Percentiles rank a stretch among this genome's conserved stretches.
Conservation (phyloP, 345 rosid genomes). For the Odontarrhena argentea region DNA sequence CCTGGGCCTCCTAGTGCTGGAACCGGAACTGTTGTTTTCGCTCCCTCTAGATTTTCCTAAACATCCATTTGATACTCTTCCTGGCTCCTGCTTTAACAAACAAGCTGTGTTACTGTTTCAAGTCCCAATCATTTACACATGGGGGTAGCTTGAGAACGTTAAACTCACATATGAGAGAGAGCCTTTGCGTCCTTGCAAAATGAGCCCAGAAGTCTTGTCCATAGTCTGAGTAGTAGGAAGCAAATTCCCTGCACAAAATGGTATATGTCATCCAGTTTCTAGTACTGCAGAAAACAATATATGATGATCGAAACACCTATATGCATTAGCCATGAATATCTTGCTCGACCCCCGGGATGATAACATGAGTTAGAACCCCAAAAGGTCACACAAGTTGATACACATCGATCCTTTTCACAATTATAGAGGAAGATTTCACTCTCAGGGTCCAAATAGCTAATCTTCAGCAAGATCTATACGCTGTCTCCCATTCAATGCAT, state of each 20-base stretch:
- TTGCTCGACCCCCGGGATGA: conserved; percentile 28
- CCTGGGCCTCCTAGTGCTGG: conserved; percentile 26
- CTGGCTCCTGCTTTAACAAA: conserved; percentile 32
- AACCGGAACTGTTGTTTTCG: conserved; percentile 21
- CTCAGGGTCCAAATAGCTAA: conserved; percentile 25
- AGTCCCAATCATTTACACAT: conserved; percentile 13
- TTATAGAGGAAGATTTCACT: conserved; percentile 11
- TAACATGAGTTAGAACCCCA: conserved; percentile 15
- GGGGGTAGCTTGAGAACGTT: background rate
- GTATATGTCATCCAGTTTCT: conserved; percentile 19
- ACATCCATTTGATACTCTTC: conserved; percentile 18
- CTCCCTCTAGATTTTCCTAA: conserved; percentile 1
- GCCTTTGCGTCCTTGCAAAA: conserved; percentile 26
- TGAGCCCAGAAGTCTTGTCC: conserved; percentile 20
- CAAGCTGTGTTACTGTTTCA: conserved; percentile 13
- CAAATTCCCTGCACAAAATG: conserved; percentile 24
- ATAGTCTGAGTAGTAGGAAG: conserved; percentile 18
- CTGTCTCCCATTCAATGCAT: conserved; percentile 43
- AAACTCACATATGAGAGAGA: conserved; percentile 29
- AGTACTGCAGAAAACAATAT: conserved; percentile 15
- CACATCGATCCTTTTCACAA: conserved; percentile 22
- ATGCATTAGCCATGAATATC: conserved; percentile 29
- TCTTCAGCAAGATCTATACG: conserved; percentile 29
- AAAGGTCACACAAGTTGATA: conserved; percentile 35
- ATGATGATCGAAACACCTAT: conserved; percentile 11